These are phyloP conservation scores for Sicyos edulis DNA, from an alignment of 306 rosid species.

Conservation along the genomic window DNA sequence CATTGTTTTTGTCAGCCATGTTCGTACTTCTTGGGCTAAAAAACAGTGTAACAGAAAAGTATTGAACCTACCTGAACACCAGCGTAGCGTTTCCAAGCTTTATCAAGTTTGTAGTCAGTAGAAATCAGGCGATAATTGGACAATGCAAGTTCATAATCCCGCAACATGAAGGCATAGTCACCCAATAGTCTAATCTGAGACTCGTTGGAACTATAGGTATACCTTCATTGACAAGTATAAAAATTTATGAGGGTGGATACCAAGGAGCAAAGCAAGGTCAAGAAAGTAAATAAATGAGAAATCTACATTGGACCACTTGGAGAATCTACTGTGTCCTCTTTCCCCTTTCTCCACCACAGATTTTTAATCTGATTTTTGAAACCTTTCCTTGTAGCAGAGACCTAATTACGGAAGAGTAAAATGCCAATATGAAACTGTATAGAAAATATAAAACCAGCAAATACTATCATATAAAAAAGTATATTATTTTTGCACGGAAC, in stretches of 20 bases:
- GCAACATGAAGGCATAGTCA: conserved; percentile 95
- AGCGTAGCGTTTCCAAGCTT: conserved; percentile 98
- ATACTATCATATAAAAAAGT: conserved; percentile 13
- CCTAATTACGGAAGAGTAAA: conserved; percentile 41
- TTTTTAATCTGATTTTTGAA: conserved; percentile 87
- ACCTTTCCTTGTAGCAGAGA: conserved; percentile 90
- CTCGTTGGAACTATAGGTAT: conserved; percentile 80
- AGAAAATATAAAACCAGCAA: conserved; percentile 14
- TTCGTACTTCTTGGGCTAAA: too few relatives aligned
- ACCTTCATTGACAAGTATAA: conserved; percentile 56
- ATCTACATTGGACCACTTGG: conserved; percentile 71
- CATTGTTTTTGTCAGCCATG: too few relatives aligned
- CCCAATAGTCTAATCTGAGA: conserved; percentile 96
- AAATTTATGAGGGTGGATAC: conserved; percentile 16
- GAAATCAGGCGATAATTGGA: conserved; percentile 94
- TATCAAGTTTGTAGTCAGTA: conserved; percentile 96
- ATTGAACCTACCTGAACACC: conserved; percentile 76
- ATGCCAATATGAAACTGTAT: conserved; percentile 20
- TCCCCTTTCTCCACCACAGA: conserved; percentile 99
- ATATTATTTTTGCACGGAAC: conserved; percentile 17
- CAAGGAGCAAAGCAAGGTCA: conserved; percentile 19
- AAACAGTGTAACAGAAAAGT: neutral
- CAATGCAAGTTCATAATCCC: conserved; percentile 94
- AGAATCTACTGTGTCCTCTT: conserved; percentile 74
- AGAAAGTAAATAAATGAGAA: conserved; percentile 21